Base-by-base conservation (phyloP, 2,329 filamentous ascomycete genomes). In the Scedosporium boydii region DNA sequence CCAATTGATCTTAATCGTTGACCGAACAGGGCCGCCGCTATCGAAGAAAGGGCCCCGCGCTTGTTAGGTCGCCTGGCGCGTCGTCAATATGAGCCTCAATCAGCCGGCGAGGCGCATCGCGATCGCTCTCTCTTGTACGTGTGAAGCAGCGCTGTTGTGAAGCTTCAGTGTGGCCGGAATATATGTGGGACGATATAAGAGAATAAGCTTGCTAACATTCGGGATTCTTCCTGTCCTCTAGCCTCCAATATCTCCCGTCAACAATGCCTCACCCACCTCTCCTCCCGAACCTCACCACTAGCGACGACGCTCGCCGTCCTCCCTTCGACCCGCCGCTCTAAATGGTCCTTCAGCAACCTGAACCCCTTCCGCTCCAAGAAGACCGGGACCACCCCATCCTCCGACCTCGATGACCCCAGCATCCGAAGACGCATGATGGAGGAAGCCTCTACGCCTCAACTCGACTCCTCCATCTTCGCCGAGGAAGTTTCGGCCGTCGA, bases 391-490 rank as follows among this genome's bases (percentile, higher is more conserved):
- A 69, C 73, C 12, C 21, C 51, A 56, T 69, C 76, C n/a, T 64
- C 70, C 16, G 70, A 77, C 64, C 72, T 80, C 60, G 74, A 80
- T 67, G 72, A 78, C 66, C 76, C 77, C 59, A 72, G 73, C 66
- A 71, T 76, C 64, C 74, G 75, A 46, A 69, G 77, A 65, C 69
- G 76, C 66, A 77, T 80, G 71, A 69, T 76, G 53, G 68, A 75
- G 64, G 68, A 70, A 59, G 73, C 69, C 67, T 70, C 74, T 71
- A 71, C 75, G 67, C 76, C 77, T 53, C 75, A 77, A 14, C 72
- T 79, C 38, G 74, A 79, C 58, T 80, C 85, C 68, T 87, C 84
- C 62, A 80, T 91, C 68, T 84, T 90, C 67, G 84, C 88, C 63
- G 82, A 88, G 61, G 78, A 81, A 65, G 75, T 81, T 66, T 75